Base-by-base conservation (phyloP, 2,329 filamentous ascomycete species). In the Aspergillus sp. region DNA sequence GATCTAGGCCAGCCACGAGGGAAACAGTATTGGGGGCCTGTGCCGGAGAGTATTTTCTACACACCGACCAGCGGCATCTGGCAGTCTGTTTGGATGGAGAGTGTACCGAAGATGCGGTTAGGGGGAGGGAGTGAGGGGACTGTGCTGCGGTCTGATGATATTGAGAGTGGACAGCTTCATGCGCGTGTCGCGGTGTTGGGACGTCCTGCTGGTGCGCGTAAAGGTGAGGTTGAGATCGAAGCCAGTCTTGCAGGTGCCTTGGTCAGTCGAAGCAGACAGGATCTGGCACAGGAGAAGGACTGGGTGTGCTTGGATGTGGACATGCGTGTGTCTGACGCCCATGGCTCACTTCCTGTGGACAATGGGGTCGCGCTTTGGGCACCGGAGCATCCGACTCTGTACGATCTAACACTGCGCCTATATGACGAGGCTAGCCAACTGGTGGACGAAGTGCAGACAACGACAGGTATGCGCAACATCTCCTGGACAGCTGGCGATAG, bases 81-180 rank as follows among this genome's bases (percentile, higher is more conserved):
- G 85, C 82, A 85, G 55, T 75, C 75, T n/a, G 83, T 88, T 0
- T 88, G 84, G 85, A 58, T 88, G 6, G 80, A 85, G 57, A 75
- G 76, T 44, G 57, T 64, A 3, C 60, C 61, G 5, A 6, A 12
- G 73, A 71, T 76, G 44, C 68, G 82, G 48, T 72, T 87, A 38
- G 73, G 72, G 0, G 71, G 77, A 42, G 64, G 85, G 1, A 79
- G 85, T 51, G 63, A 70, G 2, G 82, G 82, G 1, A 85, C 81
- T 0, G 68, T 85, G 6, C 55, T 87, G 11, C 60, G 72, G 11
- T 81, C 81, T 0, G 74, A 74, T 51, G 76, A 76, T 64, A 61
- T 79, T 33, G 74, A 75, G n/a, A 53, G 61, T 27, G 70, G 77
- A 61, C 54, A 57, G 62, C 61, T 86, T 2, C 68, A 76, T 45